These are phyloP conservation scores for Excoecaria cochinchinensis DNA, from an alignment of 345 rosid genomes.

Conservation along the genomic window DNA sequence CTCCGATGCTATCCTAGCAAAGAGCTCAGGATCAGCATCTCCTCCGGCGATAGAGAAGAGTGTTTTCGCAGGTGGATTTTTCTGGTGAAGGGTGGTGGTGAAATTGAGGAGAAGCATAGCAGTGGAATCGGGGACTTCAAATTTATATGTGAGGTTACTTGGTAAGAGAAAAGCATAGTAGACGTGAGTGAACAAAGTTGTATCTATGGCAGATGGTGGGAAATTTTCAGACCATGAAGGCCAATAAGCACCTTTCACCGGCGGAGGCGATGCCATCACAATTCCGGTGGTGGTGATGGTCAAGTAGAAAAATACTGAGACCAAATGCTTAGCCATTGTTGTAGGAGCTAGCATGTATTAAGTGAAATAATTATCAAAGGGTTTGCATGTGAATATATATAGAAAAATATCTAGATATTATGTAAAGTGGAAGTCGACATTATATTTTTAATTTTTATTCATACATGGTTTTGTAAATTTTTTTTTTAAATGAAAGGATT, in stretches of 20 bases:
- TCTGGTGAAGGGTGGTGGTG: conserved; percentile 44
- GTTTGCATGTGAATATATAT: background rate
- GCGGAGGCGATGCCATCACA: conserved; percentile 22
- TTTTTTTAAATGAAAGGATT: background rate
- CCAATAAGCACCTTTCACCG: conserved; percentile 52
- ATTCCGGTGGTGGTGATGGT: background rate
- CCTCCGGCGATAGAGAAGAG: conserved; percentile 51
- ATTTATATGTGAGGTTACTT: conserved; percentile 32
- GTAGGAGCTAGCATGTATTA: background rate
- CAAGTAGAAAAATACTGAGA: background rate
- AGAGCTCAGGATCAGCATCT: conserved; percentile 19
- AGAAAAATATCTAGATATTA: background rate
- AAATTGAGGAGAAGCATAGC: conserved; percentile 35
- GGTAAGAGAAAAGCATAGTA: conserved; percentile 59
- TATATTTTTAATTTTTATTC: background rate
- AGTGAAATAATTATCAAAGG: background rate
- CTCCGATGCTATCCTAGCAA: conserved; percentile 37
- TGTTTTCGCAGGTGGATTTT: conserved; percentile 41
- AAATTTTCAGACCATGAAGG: conserved; percentile 40
- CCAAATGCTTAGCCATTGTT: background rate
- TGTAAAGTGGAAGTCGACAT: background rate
- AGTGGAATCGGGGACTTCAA: conserved; percentile 23
- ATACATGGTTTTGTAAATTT: background rate
- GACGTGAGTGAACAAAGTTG: conserved; percentile 53
- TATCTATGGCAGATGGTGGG: conserved; percentile 49